Conservation (phyloP, 1,139 yeast genomes). For the Blastobotrys persicus region DNA sequence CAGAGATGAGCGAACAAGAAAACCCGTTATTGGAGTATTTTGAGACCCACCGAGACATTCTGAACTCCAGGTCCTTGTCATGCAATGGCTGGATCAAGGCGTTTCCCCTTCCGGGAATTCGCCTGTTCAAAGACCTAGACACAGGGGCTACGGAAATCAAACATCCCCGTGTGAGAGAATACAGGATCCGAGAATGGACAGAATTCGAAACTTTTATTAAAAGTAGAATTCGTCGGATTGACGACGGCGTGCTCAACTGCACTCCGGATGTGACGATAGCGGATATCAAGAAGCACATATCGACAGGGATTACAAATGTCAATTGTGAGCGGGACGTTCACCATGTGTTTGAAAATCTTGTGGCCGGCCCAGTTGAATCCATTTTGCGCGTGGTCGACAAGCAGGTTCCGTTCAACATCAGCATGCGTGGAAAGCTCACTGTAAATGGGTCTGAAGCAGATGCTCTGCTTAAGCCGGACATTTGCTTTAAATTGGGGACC, state of each 20-base stretch:
- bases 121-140: slow-evolving; percentile 1
- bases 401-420: background rate
- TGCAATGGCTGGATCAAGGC: background rate
- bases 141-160: background rate
- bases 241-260: background rate
- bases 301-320: slow-evolving; percentile 1
- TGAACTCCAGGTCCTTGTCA: background rate
- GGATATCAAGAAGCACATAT: slow-evolving; percentile 1
- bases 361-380: background rate
- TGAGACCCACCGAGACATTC: background rate
- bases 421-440: background rate
- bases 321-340: background rate
- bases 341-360: background rate
- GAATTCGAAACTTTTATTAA: slow-evolving; percentile 1
- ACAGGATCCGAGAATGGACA: background rate
- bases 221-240: background rate
- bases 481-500: background rate
- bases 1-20: background rate
- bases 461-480: background rate
- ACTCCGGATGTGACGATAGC: slow-evolving; percentile 1
- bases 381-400: background rate
- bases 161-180: background rate
- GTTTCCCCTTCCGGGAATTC: background rate
- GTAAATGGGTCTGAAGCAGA: background rate
- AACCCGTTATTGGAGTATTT: background rate